These are phyloP conservation scores for Nakaseomyces sp. DNA, from an alignment of 1,139 yeast genomes.

Conservation along the genomic window DNA sequence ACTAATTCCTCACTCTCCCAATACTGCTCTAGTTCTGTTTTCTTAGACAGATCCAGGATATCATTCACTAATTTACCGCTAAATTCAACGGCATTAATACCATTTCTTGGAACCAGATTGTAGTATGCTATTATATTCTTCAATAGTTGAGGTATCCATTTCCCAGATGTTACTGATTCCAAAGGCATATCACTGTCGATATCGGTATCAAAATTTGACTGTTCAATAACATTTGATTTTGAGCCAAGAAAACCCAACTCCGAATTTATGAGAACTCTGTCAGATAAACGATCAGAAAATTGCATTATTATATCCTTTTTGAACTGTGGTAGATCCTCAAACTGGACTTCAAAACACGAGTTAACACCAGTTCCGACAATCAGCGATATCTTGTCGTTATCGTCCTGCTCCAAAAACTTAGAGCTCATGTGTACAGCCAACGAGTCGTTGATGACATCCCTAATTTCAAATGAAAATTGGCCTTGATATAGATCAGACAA, in stretches of 20 bases:
- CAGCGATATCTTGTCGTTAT: slow-evolving; percentile 20
- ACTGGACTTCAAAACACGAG: slow-evolving; percentile 27
- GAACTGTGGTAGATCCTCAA: slow-evolving; percentile 12
- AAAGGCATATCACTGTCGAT: slow-evolving; percentile 19
- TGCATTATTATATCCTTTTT: slow-evolving; percentile 8
- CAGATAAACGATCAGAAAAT: slow-evolving; percentile 3
- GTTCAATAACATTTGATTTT: slow-evolving; percentile 13
- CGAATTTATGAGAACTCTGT: slow-evolving; percentile 22
- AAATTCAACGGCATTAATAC: slow-evolving; percentile 8
- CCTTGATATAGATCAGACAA: slow-evolving; percentile 4
- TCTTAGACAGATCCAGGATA: slow-evolving; percentile 5
- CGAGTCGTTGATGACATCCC: slow-evolving; percentile 31
- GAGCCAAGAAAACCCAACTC: slow-evolving; percentile 33
- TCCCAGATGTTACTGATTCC: slow-evolving; percentile 25
- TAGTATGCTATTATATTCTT: slow-evolving; percentile 15
- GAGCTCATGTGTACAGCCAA: slow-evolving; percentile 29
- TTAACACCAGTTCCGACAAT: slow-evolving; percentile 34
- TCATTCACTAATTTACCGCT: slow-evolving; percentile 25
- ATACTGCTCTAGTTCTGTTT: neutral
- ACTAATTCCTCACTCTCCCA: slow-evolving; percentile 6
- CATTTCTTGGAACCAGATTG: slow-evolving; percentile 9
- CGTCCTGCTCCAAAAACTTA: slow-evolving; percentile 11
- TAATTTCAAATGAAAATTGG: slow-evolving; percentile 12
- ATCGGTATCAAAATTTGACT: slow-evolving; percentile 17
- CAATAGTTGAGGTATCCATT: slow-evolving; percentile 21